phyloP scores from a whole-genome alignment of 305 asterid species.

The Plantago coronopus region DNA sequence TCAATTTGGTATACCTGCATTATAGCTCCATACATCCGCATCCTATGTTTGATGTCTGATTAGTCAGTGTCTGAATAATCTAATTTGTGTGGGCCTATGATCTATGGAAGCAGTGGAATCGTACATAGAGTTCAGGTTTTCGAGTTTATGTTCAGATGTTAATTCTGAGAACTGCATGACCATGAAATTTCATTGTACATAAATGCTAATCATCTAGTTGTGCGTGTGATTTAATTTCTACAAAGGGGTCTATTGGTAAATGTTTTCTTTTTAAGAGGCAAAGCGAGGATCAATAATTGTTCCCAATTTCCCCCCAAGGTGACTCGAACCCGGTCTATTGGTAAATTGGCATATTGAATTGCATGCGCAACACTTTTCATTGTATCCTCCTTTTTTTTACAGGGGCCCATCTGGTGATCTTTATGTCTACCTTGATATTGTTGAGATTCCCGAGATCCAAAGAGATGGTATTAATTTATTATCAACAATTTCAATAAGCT shows the following conservation, averaged over 20 bases:
- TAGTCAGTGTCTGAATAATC: background rate
- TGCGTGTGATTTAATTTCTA: background rate
- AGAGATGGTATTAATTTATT: conserved; percentile 90
- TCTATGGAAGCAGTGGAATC: background rate
- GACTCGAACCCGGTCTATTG: too few relatives aligned
- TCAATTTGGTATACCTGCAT: too few relatives aligned
- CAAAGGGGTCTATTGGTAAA: background rate
- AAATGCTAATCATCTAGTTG: conserved; percentile 15
- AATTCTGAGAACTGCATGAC: conserved; percentile 1
- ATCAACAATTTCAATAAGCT: conserved; percentile 72
- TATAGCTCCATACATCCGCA: too few relatives aligned
- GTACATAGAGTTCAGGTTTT: too few relatives aligned
- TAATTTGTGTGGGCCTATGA: background rate
- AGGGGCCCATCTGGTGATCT: conserved; percentile 96
- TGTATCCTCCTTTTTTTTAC: conserved; percentile 24
- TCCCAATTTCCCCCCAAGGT: too few relatives aligned
- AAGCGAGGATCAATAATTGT: too few relatives aligned
- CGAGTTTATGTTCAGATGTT: background rate
- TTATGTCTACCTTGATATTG: conserved; percentile 87
- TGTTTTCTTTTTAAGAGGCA: too few relatives aligned
- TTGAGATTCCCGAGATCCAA: conserved; percentile 92
- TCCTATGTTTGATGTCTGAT: too few relatives aligned
- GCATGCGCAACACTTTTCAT: conserved; percentile 16
- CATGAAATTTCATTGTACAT: background rate
- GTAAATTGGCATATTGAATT: conserved; percentile 2